Percentiles rank a stretch among this genome's conserved stretches.
These are phyloP conservation scores for Zoysia pacifica DNA, from an alignment of 176 grass and related monocot genomes.

Conservation along the genomic window DNA sequence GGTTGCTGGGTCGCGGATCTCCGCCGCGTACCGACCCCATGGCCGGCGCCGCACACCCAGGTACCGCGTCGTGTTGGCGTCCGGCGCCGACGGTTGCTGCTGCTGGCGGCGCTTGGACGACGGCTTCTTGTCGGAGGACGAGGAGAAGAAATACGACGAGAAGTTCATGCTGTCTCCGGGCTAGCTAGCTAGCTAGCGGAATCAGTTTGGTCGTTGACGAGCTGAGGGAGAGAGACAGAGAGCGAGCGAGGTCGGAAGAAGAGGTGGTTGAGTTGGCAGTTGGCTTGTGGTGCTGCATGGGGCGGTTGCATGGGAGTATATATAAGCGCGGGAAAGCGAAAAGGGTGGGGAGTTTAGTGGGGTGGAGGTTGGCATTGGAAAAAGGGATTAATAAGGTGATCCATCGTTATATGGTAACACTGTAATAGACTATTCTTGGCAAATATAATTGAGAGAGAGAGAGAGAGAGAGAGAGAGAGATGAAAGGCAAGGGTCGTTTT, in stretches of 20 bases:
- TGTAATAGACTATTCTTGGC: background rate
- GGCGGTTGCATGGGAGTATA: conserved; percentile 68
- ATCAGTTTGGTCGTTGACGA: conserved; percentile 37
- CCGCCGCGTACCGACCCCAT: conserved; percentile 96
- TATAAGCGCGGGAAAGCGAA: conserved; percentile 57
- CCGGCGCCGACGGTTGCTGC: conserved; percentile 8
- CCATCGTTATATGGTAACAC: conserved; percentile 31
- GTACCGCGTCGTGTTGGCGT: conserved; percentile 59
- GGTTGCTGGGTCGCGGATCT: conserved; percentile 94
- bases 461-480: background rate
- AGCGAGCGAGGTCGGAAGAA: background rate
- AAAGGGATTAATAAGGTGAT: conserved; percentile 40
- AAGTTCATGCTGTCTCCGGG: conserved; percentile 53
- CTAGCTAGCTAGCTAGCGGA: background rate
- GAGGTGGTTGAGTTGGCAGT: conserved; percentile 44
- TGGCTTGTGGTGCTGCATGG: conserved; percentile 54
- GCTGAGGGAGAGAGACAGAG: conserved; percentile 17
- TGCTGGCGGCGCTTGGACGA: conserved; percentile 61
- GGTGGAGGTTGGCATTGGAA: conserved; percentile 46
- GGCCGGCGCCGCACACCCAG: conserved; percentile 83
- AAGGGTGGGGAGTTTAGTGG: conserved; percentile 38
- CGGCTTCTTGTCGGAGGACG: conserved; percentile 48
- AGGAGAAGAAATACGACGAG: conserved; percentile 74
- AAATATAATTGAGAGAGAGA: conserved; percentile 1
- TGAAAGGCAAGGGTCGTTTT: conserved; percentile 37